These are phyloP conservation scores for Verticillium nubilum DNA, from an alignment of 2,329 filamentous ascomycete species.

Conservation along the genomic window DNA sequence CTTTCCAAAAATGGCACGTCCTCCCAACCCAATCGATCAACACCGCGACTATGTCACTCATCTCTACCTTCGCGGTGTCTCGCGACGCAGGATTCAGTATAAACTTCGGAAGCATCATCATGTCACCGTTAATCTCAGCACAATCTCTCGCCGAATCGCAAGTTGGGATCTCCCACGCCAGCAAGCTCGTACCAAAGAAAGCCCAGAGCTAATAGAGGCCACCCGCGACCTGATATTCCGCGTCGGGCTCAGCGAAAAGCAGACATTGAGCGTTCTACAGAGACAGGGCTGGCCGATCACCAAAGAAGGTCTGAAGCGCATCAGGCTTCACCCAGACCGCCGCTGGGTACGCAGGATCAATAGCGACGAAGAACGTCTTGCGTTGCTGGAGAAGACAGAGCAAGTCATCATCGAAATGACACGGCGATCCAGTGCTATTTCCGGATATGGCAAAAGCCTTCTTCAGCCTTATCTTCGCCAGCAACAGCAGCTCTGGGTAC, in stretches of 20 bases:
- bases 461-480: slow-evolving; percentile 3
- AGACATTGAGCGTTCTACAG: slow-evolving; percentile 4
- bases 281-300: slow-evolving; percentile 3
- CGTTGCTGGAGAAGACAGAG: slow-evolving; percentile 5
- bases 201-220: slow-evolving; percentile 5
- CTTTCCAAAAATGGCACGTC: background rate
- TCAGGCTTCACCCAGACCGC: slow-evolving; percentile 2
- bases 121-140: background rate
- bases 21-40: slow-evolving; percentile 2
- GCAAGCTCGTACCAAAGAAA: slow-evolving; percentile 5
- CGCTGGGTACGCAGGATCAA: slow-evolving; percentile 1
- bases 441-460: slow-evolving; percentile 4
- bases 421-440: slow-evolving; percentile 2
- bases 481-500: slow-evolving; percentile 5
- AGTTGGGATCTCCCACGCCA: slow-evolving; percentile 4
- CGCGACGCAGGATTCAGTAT: slow-evolving; percentile 4
- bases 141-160: too few species aligned
- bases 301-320: slow-evolving; percentile 3
- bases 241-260: background rate
- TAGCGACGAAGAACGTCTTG: slow-evolving; percentile 3
- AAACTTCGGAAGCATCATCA: slow-evolving; percentile 5
- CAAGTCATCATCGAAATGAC: slow-evolving; percentile 8
- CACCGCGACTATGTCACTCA: slow-evolving; percentile 3
- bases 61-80: background rate
- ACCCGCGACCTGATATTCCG: slow-evolving; percentile 4